Evolutionary conservation across 441 rosid genomes (phyloP).

Genomic region (Syzygium syzygioides): DNA sequence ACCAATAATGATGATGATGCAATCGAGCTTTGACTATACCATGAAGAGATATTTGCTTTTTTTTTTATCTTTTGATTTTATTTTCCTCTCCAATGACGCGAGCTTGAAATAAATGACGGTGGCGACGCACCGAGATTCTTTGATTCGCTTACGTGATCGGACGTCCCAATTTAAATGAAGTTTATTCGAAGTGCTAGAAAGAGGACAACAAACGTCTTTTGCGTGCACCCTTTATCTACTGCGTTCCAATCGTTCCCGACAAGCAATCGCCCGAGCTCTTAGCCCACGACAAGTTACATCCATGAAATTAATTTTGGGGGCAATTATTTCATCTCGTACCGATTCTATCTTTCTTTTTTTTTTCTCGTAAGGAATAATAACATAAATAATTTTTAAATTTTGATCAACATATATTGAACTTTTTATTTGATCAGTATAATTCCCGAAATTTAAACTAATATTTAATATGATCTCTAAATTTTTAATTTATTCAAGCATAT

Average conservation of each 20-base stretch:
- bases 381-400: no score
- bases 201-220: not conserved
- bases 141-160: not conserved
- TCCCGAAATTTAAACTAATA: no score
- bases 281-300: not conserved
- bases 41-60: not conserved
- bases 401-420: accelerated
- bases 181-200: not conserved
- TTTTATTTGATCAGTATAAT: no score
- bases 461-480: no score
- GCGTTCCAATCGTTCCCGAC: not conserved
- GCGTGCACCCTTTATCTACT: not conserved
- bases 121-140: not conserved
- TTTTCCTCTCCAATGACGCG: not conserved
- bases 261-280: not conserved
- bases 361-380: no score
- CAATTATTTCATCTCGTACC: not conserved
- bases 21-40: not conserved
- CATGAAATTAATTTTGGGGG: not conserved
- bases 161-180: not conserved
- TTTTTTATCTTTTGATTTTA: accelerated
- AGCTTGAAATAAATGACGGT: not conserved
- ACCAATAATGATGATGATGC: not conserved
- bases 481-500: no score
- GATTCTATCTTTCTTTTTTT: accelerated